Conservation (phyloP, 1,284 basidiomycete genomes). For the Ustilago lituana region DNA sequence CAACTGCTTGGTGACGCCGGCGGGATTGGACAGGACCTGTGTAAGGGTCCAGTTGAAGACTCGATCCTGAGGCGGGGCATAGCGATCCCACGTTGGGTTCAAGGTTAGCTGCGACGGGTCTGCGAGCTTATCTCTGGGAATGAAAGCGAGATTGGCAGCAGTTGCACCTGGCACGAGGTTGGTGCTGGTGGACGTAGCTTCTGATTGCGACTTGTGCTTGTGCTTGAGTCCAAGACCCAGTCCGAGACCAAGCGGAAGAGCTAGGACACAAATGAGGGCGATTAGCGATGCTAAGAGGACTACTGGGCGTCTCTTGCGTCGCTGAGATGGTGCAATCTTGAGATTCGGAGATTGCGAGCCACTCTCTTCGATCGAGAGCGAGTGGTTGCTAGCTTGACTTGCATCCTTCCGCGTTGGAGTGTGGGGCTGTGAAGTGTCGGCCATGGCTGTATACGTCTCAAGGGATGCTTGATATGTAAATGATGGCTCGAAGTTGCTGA, state of each 20-base stretch:
- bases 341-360: not conserved
- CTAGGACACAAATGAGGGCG: conserved; percentile 59
- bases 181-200: conserved; percentile 11
- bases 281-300: not conserved
- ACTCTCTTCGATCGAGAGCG: conserved; percentile 7
- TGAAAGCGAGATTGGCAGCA: conserved; percentile 47
- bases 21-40: conserved; percentile 43
- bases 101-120: conserved; percentile 47
- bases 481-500: too few relatives aligned
- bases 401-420: conserved; percentile 6
- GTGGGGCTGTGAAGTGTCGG: not conserved
- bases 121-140: conserved; percentile 28
- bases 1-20: conserved; percentile 51
- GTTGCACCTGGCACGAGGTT: conserved; percentile 23
- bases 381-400: conserved; percentile 16
- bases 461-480: too few relatives aligned
- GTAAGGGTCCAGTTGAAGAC: conserved; percentile 53
- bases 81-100: conserved; percentile 45
- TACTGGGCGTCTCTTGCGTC: conserved; percentile 1
- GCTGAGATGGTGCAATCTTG: not conserved
- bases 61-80: conserved; percentile 42
- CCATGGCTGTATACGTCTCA: not conserved
- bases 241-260: conserved; percentile 68
- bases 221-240: conserved; percentile 69
- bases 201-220: conserved; percentile 26